Base-by-base conservation (phyloP, 2,329 filamentous ascomycete genomes). In the Aaosphaeria arxii region DNA sequence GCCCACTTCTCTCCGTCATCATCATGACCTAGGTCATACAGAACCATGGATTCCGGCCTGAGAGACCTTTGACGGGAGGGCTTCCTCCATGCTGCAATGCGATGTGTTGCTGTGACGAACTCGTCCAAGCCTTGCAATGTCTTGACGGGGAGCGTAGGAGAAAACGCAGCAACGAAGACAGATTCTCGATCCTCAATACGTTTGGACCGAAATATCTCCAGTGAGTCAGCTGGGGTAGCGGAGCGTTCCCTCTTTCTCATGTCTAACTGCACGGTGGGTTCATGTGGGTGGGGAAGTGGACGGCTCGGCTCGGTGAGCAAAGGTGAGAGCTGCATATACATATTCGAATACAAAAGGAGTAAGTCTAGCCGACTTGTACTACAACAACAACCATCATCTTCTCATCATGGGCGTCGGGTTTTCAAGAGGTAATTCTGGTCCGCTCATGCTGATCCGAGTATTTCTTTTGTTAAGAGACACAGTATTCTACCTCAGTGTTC, bases 1-100 rank as follows among this genome's bases (percentile, higher is more conserved):
- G 71, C 78, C 61, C 77, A 76, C 45, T 72, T 74, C 58, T 82
- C 79, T 11, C 78, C 79, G 52, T 81, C 78, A 49, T 81, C 79
- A 46, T 81, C 77, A 43, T 73, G 69, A 9, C 74, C 75, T 0
- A 68, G 61, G 36, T 75, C 70, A 54, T 72, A 77, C 5, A 72
- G 48, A 1, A 70, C 59, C 31, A 66, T 67, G 1, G 61, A 55
- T 29, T 48, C 50, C 11, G 68, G 64, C 7, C 64, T 69, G 13
- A 80, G 61, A 6, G 73, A 73, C 45, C 70, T 72, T 58, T 80
- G 77, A 5, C 69, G 70, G 13, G 74, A 76, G 17, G 71, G 70
- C 43, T 65, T 70, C 24, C 79, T 71, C 75, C 76, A 81, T 44
- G 74, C 79, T 41, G 76, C 66, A 42, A 81, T 77, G 43, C 73